Percentiles rank a stretch among this genome's conserved stretches.
Conservation (phyloP, 1,284 basidiomycete genomes). For the Kwoniella shivajii region DNA sequence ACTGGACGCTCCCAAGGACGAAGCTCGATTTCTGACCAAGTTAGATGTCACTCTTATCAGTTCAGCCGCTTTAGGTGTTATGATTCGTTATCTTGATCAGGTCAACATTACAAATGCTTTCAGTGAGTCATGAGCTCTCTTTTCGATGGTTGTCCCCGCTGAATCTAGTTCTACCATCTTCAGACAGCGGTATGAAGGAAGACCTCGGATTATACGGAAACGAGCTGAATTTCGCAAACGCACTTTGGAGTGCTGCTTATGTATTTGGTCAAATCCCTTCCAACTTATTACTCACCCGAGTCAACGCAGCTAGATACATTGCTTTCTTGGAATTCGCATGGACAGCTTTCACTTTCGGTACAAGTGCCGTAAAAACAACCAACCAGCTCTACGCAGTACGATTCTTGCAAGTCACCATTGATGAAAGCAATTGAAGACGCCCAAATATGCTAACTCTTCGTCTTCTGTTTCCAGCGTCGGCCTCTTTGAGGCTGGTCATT, state of each 20-base stretch:
- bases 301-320: conserved; percentile 33
- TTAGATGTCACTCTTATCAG: conserved; percentile 38
- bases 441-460: not conserved
- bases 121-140: conserved; percentile 10
- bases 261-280: conserved; percentile 36
- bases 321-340: conserved; percentile 33
- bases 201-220: conserved; percentile 70
- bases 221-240: conserved; percentile 58
- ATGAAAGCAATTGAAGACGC: not conserved
- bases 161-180: not conserved
- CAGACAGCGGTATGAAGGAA: conserved; percentile 46
- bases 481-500: conserved; percentile 37
- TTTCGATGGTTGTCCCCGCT: not conserved
- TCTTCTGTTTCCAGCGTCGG: conserved; percentile 21
- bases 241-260: conserved; percentile 37
- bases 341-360: conserved; percentile 31
- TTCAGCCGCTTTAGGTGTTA: conserved; percentile 32
- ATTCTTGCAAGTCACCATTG: conserved; percentile 27
- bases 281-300: conserved; percentile 34
- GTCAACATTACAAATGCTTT: conserved; percentile 35
- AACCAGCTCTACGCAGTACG: conserved; percentile 32
- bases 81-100: conserved; percentile 39
- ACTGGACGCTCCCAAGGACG: conserved; percentile 26
- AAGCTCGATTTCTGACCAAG: conserved; percentile 31
- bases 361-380: conserved; percentile 25